Evolutionary conservation across 1,284 basidiomycete species (phyloP), one percentile per base, ranked within the genome.

Genomic region (Trichosporon sp.): DNA sequence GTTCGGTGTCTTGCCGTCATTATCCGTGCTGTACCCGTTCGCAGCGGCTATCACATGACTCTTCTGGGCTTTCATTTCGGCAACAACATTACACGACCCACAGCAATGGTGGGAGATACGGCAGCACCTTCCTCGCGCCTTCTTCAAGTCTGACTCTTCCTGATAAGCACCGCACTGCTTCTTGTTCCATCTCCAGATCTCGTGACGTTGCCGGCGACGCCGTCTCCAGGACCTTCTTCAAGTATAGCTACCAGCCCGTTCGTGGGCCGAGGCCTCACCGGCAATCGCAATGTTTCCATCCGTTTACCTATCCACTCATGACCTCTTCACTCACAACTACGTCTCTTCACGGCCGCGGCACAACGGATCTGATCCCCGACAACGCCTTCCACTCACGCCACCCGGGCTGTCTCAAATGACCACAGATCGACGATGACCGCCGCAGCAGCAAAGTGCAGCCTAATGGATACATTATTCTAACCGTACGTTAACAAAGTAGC

Each of bases 41-140:
- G n/a, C 48, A 51, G 51, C 51, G 51, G 5, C 51, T 21, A 26
- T 54, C 51, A 54, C 51, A 54, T 54, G 51, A 46, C 43, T 5
- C 26, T 5, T 26, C 51, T 16, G n/a, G 51, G 26, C 26, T 26
- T 11, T 19, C 51, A 19, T 54, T 54, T 54, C 51, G 51, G 26
- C 26, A 12, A 40, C n/a, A 6, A 16, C 19, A 19, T 54, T 54
- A 21, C 1, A 10, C 21, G 51, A 26, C 35, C 35, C 5, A 26
- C 51, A 10, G 51, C 14, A 54, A 19, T 8, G n/a, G 14, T 7
- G 51, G 7, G 21, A 11, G 51, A 54, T 48, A 16, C 21, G 19
- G 11, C n/a, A 54, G 3, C 21, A 19, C 21, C 51, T 54, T 54
- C 51, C 51, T 54, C 51, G n/a, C 51, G n/a, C 19, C 51, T 16